Percentiles rank a stretch among this genome's conserved stretches.
Evolutionary conservation across 2,329 filamentous ascomycete species (phyloP).

Genomic region (Cytospora mali): DNA sequence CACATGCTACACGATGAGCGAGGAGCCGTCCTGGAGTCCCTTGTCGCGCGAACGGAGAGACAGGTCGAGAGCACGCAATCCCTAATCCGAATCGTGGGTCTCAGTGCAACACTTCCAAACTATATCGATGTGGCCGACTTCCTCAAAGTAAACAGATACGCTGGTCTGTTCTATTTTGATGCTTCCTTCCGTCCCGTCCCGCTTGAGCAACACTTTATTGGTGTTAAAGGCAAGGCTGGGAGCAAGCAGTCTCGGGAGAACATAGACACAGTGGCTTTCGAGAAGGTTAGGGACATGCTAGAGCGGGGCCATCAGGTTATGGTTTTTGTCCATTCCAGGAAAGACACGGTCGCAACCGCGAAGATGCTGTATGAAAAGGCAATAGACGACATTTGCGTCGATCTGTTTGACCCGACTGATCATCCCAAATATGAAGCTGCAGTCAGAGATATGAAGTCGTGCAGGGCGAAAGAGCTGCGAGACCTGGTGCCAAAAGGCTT

Average conservation of each 20-base stretch:
- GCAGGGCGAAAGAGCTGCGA: conserved; percentile 81
- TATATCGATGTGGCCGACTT: conserved; percentile 97
- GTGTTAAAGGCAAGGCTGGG: conserved; percentile 88
- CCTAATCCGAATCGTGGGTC: conserved; percentile 90
- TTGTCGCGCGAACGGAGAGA: conserved; percentile 91
- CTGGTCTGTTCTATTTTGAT: conserved; percentile 96
- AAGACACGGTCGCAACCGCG: conserved; percentile 89
- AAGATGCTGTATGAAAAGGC: conserved; percentile 86
- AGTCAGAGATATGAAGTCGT: conserved; percentile 80
- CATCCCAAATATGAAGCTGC: conserved; percentile 83
- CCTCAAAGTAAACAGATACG: conserved; percentile 89
- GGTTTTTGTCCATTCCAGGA: conserved; percentile 97
- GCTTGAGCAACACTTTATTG: conserved; percentile 94
- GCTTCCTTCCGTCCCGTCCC: conserved; percentile 94
- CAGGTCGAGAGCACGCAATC: conserved; percentile 99
- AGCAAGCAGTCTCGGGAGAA: conserved; percentile 84
- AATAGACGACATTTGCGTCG: conserved; percentile 73
- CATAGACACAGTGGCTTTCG: conserved; percentile 82
- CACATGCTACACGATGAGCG: conserved; percentile 99
- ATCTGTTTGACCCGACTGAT: conserved; percentile 79
- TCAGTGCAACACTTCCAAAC: conserved; percentile 95
- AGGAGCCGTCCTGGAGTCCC: conserved; percentile 91
- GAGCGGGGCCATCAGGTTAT: conserved; percentile 93
- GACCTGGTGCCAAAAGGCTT: conserved; percentile 90
- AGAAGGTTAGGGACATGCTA: conserved; percentile 94